Evolutionary conservation across 176 grass and related monocot genomes (phyloP).

Genomic region (Oropetium thomaeum): DNA sequence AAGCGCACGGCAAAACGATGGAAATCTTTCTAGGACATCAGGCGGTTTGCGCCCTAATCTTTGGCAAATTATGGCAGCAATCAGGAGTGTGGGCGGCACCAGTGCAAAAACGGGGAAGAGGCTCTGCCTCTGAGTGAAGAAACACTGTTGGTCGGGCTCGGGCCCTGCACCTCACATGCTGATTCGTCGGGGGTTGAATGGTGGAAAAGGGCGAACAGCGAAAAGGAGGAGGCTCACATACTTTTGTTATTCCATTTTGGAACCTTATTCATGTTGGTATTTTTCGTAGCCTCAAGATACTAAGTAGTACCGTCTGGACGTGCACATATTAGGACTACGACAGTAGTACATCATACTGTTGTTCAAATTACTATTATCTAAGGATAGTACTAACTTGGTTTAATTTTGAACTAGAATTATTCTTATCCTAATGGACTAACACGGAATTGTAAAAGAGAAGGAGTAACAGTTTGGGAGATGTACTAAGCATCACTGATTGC

Average conservation of each 20-base stretch:
- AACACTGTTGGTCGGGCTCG: not conserved
- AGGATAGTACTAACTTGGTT: too few relatives aligned
- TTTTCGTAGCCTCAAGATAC: not conserved
- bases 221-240: not conserved
- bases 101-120: not conserved
- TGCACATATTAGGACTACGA: too few relatives aligned
- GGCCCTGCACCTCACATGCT: slow-evolving; percentile 37
- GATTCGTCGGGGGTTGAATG: not conserved
- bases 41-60: slow-evolving; percentile 8
- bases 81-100: slow-evolving; percentile 15
- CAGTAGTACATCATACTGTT: too few relatives aligned
- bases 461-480: too few relatives aligned
- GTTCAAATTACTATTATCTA: too few relatives aligned
- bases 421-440: too few relatives aligned
- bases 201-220: not conserved
- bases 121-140: not conserved
- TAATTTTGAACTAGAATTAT: too few relatives aligned
- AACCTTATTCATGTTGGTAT: not conserved
- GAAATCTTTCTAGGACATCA: slow-evolving; percentile 10
- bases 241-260: not conserved
- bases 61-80: slow-evolving; percentile 40
- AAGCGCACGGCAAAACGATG: slow-evolving; percentile 27
- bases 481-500: too few relatives aligned
- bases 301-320: too few relatives aligned
- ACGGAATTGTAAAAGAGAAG: too few relatives aligned